Evolutionary conservation across 1,139 yeast species (phyloP).

Genomic region (Candida buenavistaensis): DNA sequence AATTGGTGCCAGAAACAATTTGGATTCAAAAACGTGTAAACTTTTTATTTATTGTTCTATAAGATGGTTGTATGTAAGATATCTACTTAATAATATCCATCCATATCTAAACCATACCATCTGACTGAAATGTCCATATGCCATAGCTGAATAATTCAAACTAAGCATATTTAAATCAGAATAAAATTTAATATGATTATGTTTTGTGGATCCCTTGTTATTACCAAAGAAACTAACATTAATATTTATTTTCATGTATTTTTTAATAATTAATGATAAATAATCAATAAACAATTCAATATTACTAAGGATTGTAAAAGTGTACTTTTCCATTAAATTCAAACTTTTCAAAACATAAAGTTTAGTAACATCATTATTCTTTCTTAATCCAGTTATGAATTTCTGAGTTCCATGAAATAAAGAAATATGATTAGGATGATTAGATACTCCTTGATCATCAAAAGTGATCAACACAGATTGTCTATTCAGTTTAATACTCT

Average conservation of each 20-base stretch:
- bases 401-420: conserved; percentile 54
- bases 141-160: conserved; percentile 72
- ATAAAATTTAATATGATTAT: conserved; percentile 41
- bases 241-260: conserved; percentile 36
- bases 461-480: conserved; percentile 62
- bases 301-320: conserved; percentile 49
- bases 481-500: conserved; percentile 5
- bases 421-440: conserved; percentile 83
- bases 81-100: conserved; percentile 78
- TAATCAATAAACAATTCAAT: conserved; percentile 42
- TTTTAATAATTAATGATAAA: conserved; percentile 31
- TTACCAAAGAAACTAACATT: conserved; percentile 41
- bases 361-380: conserved; percentile 16
- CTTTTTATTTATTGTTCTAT: conserved; percentile 19
- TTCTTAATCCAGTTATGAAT: conserved; percentile 21
- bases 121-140: conserved; percentile 80
- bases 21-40: conserved; percentile 52
- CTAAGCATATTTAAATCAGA: conserved; percentile 60
- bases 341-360: conserved; percentile 47
- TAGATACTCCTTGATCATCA: conserved; percentile 79
- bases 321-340: conserved; percentile 51
- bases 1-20: conserved; percentile 77
- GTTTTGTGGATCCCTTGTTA: conserved; percentile 13
- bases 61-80: conserved; percentile 74
- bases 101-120: conserved; percentile 96